A percentile compares a stretch with the other conserved stretches of the same genome.
phyloP scores from a whole-genome alignment of 2,329 filamentous ascomycete species.

The Pseudofabraea citricarpa region DNA sequence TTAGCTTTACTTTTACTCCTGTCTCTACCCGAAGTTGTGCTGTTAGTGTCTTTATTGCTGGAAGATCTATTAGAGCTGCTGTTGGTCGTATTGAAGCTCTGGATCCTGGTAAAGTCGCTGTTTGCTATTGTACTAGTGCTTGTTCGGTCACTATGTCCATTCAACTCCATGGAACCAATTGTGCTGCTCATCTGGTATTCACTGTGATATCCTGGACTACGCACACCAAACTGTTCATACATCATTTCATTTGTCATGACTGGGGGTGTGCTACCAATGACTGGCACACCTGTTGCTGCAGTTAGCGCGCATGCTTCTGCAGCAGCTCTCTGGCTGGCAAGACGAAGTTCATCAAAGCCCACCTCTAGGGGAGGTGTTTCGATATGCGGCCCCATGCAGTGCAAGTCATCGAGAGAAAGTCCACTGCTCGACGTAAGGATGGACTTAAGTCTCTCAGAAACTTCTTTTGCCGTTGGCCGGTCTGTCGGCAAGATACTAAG shows the following conservation, averaged over 20 bases:
- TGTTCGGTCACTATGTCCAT: too few relatives aligned
- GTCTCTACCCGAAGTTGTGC: too few relatives aligned
- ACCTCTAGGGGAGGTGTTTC: conserved; percentile 18
- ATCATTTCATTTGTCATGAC: background rate
- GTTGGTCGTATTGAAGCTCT: conserved; percentile 17
- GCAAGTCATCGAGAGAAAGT: conserved; percentile 6
- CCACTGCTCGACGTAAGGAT: conserved; percentile 37
- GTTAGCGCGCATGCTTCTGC: conserved; percentile 23
- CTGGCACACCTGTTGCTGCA: conserved; percentile 9
- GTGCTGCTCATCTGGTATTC: conserved; percentile 8
- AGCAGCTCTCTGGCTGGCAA: conserved; percentile 24
- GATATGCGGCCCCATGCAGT: background rate
- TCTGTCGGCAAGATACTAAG: conserved; percentile 45
- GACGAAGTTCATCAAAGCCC: conserved; percentile 21
- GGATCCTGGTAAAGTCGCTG: too few relatives aligned
- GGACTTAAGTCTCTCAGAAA: conserved; percentile 47
- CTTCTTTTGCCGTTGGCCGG: conserved; percentile 46
- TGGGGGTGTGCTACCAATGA: background rate
- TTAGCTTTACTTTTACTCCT: conserved; percentile 26
- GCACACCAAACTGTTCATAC: conserved; percentile 7
- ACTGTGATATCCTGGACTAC: conserved; percentile 4
- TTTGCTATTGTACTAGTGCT: too few relatives aligned
- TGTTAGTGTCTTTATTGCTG: too few relatives aligned
- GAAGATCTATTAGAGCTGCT: conserved; percentile 14
- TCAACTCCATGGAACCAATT: too few relatives aligned